Evolutionary conservation across 2,329 filamentous ascomycete species (phyloP), one percentile per base, ranked within the genome.

Genomic region (Sporothrix brasiliensis): DNA sequence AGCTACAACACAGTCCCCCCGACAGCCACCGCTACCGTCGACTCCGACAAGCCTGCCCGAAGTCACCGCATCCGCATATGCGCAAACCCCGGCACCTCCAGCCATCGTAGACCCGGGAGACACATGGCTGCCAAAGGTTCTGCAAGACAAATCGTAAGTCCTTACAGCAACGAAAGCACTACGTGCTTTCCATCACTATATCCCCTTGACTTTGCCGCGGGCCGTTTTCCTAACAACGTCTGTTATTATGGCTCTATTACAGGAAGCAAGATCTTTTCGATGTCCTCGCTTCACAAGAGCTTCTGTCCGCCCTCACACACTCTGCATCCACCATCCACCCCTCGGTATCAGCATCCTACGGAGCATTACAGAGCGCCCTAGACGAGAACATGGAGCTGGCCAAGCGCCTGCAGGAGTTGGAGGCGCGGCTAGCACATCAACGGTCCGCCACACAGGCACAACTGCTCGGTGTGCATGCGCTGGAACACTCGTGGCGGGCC

Each of bases 401-500:
- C 7, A 79, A 83, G 39, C 86, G 88, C 75, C 82, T 93, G 14
- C 79, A 83, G 30, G 84, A 87, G 50, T 83, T 89, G 6, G 91
- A 92, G 78, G 75, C 81, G 34, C 83, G 81, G 21, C 81, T 90
- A 6, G 77, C 80, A 4, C 85, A 85, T 73, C 86, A 90, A 76
- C 90, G 94, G 70, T 85, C 88, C 39, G 84, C 86, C 1, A 91
- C 92, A 0, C 93, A 97, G 77, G 90, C 92, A 3, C 90, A 94
- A 71, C 87, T 98, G 0, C 85, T 98, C 0, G 87, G 92, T 13
- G 88, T 95, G 27, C 92, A 94, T 76, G 92, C 92, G 1, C 87
- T 97, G 19, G 95, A 98, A 81, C 88, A 94, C n/a, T 91, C 94
- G 77, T 98, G 95, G 92, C 88, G 90, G 69, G 88, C 91, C 75